Evolutionary conservation across 2,329 filamentous ascomycete genomes (phyloP).

Genomic region (Mycosphaerelloides madeirae): DNA sequence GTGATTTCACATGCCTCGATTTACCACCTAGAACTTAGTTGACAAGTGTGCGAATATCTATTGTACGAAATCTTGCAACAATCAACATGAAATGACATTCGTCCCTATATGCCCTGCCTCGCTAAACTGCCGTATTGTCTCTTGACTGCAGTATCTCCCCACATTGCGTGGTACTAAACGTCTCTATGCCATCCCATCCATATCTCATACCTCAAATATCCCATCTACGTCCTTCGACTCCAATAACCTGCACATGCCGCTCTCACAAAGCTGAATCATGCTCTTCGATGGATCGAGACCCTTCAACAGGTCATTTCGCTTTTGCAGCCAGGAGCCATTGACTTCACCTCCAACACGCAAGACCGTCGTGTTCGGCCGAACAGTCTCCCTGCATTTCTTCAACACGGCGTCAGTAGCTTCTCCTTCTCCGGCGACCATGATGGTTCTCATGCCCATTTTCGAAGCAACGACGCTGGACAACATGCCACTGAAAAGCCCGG

Average conservation of each 20-base stretch:
- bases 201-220: conserved; percentile 18
- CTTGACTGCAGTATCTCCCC: too few species aligned
- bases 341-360: conserved; percentile 36
- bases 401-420: conserved; percentile 40
- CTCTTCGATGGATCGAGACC: conserved; percentile 38
- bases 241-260: conserved; percentile 32
- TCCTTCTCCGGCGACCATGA: conserved; percentile 52
- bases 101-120: too few species aligned
- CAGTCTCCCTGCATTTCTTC: conserved; percentile 35
- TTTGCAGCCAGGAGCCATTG: conserved; percentile 46
- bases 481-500: conserved; percentile 82
- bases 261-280: conserved; percentile 46
- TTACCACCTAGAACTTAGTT: too few species aligned
- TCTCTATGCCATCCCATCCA: not conserved
- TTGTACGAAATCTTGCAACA: too few species aligned
- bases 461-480: conserved; percentile 70
- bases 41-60: too few species aligned
- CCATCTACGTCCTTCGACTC: conserved; percentile 23
- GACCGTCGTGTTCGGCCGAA: conserved; percentile 35
- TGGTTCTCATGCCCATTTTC: conserved; percentile 61
- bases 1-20: too few species aligned
- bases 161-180: too few species aligned
- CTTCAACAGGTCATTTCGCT: conserved; percentile 46
- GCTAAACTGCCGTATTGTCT: too few species aligned
- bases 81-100: too few species aligned